Base-by-base conservation (phyloP, 495 filamentous ascomycete species). In the Chaetomium fimeti region DNA sequence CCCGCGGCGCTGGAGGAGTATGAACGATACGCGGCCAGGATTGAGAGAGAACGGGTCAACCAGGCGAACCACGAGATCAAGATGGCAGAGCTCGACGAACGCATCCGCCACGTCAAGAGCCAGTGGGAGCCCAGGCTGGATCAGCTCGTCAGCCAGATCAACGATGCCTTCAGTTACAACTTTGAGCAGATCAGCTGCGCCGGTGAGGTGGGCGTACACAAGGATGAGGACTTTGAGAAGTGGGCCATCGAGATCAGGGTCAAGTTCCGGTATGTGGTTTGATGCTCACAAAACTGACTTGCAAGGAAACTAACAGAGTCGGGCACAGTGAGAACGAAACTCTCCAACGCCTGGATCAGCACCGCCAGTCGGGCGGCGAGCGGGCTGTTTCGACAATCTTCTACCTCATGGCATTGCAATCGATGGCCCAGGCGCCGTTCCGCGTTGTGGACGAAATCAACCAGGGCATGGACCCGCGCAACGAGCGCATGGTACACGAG, bases 371-470 rank as follows among this genome's bases (percentile, higher is more conserved):
- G 22, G 94, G 94, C 65, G 94, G 94, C 60, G 94, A 99, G 78
- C 88, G 95, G 45, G 92, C 94, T 28, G 94, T 99, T 38, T 93
- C 90, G 36, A 99, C 94, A 2, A 96, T 99, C 72, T 99, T 97
- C 84, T 99, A 97, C 76, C 91, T 99, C 65, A 98, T 99, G 93
- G 91, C 95, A 2, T 84, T 99, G 11, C 94, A 99, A 75, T 89
- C 90, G 20, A 87, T 98, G 68, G 93, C 94, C 4, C 91, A 91
- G 66, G 90, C 91, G 2, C 94, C 94, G n/a, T 99, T 99, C 87
- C 92, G 94, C 60, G 94, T 98, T 47, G 94, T 99, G 60, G 94
- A 98, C 78, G 94, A 98, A 77, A 98, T 98, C 79, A 98, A 98
- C 70, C 94, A 98, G 79, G 94, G 94, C 65, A 98, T 98, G 94